Percentiles rank a stretch among this genome's conserved stretches.
phyloP scores from a whole-genome alignment of 495 filamentous ascomycete genomes.

The Astrocystis sublimbata region DNA sequence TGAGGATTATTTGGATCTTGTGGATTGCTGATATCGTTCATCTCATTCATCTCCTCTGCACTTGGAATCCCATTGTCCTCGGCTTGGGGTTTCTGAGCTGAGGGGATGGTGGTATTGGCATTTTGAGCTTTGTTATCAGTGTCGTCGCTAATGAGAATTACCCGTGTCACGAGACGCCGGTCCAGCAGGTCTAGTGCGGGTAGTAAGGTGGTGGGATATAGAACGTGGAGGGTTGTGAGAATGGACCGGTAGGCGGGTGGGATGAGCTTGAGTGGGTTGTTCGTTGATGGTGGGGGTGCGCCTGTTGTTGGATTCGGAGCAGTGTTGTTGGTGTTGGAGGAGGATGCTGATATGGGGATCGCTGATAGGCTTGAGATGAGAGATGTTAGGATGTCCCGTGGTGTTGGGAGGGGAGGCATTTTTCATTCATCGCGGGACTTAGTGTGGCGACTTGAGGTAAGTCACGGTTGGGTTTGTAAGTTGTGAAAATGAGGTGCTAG shows the following conservation, averaged over 20 bases:
- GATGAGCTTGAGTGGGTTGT: conserved; percentile 45
- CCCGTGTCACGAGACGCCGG: conserved; percentile 60
- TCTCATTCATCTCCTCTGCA: neutral
- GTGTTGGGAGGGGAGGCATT: conserved; percentile 32
- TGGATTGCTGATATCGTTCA: no score
- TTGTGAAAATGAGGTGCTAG: neutral
- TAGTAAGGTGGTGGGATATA: conserved; percentile 63
- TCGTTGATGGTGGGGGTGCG: neutral
- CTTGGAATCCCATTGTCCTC: neutral
- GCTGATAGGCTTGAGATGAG: conserved; percentile 45
- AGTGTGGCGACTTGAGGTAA: neutral
- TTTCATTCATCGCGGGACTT: neutral
- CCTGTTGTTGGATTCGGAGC: conserved; percentile 4
- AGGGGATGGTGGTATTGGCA: conserved; percentile 10
- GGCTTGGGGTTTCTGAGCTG: neutral
- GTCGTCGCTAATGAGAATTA: conserved; percentile 24
- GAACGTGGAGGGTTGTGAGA: conserved; percentile 61
- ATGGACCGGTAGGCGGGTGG: conserved; percentile 42
- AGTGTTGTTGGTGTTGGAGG: neutral
- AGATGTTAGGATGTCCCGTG: conserved; percentile 46
- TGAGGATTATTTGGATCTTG: no score
- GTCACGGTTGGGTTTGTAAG: neutral
- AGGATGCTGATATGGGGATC: conserved; percentile 31
- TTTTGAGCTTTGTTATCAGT: conserved; percentile 23
- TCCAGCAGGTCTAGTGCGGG: conserved; percentile 84